Evolutionary conservation across 1,139 yeast species (phyloP), one percentile per base, ranked within the genome.

Genomic region (Suhomyces chickasaworum): DNA sequence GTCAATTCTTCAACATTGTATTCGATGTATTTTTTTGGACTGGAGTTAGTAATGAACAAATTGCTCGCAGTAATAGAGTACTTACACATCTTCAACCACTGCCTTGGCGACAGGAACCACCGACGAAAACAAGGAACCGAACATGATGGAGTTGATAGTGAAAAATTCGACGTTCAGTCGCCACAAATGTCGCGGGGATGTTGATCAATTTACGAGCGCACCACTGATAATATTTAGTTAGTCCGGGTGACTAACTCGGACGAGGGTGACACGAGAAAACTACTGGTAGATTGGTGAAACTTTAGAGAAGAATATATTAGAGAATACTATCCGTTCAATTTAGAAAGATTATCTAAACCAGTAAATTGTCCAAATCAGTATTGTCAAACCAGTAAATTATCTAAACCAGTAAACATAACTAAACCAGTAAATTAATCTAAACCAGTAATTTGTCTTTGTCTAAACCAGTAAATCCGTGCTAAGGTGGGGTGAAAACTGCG

Each of bases 1-100:
- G 67, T 66, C 51, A 83, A 73, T 55, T 83, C 84, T 20, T 80
- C 84, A 40, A 68, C 59, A 10, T 85, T 64, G 54, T 73, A 67
- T 29, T 71, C 57, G 42, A 64, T 51, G 59, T 73, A 80, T 12
- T 30, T 63, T 59, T 45, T 57, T 51, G 42, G 39, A 27, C 49
- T 46, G 38, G 10, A 8, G 44, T 41, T 41, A 41, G 40, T 37
- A 30, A 25, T 9, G 29, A 3, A 8, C 29, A 25, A 25, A 10
- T 25, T 4, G 29, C 3, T 3, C 7, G 7, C 13, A 10, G 25
- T 8, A 9, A 35, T 1, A n/a, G 13, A 18, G 1, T 33, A 45
- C 48, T 42, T 45, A 45, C 48, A 22, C 41, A 30, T 45, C 48
- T 12, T 32, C 37, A 7, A 42, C 38, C 34, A 45, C 29, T 12